Percentiles rank a stretch among this genome's conserved stretches.
These are phyloP conservation scores for Deuterostichococcus epilithicus DNA, from an alignment of 139 green algal genomes.

Conservation along the genomic window DNA sequence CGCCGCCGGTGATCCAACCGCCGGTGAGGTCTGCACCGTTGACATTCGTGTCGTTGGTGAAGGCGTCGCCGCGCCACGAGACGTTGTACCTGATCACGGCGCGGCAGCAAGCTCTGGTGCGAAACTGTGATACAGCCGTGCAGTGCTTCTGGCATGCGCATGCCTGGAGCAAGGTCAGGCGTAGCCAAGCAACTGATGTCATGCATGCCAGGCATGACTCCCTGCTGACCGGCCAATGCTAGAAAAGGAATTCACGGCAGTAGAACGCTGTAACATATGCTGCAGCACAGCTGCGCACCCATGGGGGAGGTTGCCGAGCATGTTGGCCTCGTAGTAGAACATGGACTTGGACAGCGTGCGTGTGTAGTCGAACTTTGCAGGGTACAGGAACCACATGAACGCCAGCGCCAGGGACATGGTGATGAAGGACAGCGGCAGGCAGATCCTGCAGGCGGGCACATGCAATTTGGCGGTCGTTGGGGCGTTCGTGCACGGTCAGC, in stretches of 20 bases:
- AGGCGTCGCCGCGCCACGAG: slow-evolving; percentile 5
- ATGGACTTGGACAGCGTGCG: neutral
- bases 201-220: no score
- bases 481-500: no score
- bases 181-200: no score
- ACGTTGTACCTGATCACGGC: slow-evolving; percentile 1
- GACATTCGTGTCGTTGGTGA: slow-evolving; percentile 4
- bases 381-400: slow-evolving; percentile 1
- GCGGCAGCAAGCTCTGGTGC: no score
- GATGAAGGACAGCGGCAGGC: neutral
- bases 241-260: no score
- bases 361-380: neutral
- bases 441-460: neutral
- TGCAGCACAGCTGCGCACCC: neutral
- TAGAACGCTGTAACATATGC: no score
- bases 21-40: slow-evolving; percentile 26
- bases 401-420: neutral
- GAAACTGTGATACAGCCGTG: no score
- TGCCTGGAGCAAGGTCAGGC: no score
- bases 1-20: slow-evolving; percentile 41
- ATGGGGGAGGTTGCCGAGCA: neutral
- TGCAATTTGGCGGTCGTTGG: no score
- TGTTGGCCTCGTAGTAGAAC: neutral
- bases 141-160: no score
- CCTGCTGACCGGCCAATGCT: no score